Base-by-base conservation (phyloP, 2,329 filamentous ascomycete species). In the Trematosphaeria pertusa region DNA sequence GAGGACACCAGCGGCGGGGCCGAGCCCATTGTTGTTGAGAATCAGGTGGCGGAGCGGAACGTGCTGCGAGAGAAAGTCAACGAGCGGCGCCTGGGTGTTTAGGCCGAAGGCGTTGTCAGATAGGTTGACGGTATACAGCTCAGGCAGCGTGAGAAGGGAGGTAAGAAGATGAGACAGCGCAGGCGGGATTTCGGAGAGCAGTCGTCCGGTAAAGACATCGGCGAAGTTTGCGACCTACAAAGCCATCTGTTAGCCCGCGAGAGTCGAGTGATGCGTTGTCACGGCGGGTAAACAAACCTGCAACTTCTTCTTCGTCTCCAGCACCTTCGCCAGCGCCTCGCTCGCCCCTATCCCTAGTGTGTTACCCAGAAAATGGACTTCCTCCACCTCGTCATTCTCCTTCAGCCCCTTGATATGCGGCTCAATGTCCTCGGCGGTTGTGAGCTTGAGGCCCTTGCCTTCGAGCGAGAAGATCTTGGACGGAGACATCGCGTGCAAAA, bases 101-200 rank as follows among this genome's bases (percentile, higher is more conserved):
- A 97, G 85, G 46, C 94, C 94, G 66, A 99, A 99, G 35, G 94
- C 94, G 74, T 99, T 99, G 75, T 99, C 94, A 75, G 93, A 96
- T 31, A 99, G 83, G 74, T 97, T 95, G 75, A 99, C 83, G 21
- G 92, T 97, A 72, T 89, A 88, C 34, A 99, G 87, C 46, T 89
- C 87, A 1, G 89, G 87, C 43, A 96, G 87, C 66, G 91, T 88
- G 46, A 97, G 85, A 32, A 97, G 86, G 3, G 93, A 87, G 31
- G 87, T 91, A 43, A 99, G 86, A 37, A 99, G 86, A 48, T 84
- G 86, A 35, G 88, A 89, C 43, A 99, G 84, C 6, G 94, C 93
- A 56, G 88, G 87, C 37, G 94, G 94, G 55, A 99, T 99, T 73
- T 99, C 94, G 73, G 86, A 88, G 54, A 97, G 85, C 35, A 97